Evolutionary conservation across 2,329 filamentous ascomycete species (phyloP).

Genomic region (Tolypocladium tropicale): DNA sequence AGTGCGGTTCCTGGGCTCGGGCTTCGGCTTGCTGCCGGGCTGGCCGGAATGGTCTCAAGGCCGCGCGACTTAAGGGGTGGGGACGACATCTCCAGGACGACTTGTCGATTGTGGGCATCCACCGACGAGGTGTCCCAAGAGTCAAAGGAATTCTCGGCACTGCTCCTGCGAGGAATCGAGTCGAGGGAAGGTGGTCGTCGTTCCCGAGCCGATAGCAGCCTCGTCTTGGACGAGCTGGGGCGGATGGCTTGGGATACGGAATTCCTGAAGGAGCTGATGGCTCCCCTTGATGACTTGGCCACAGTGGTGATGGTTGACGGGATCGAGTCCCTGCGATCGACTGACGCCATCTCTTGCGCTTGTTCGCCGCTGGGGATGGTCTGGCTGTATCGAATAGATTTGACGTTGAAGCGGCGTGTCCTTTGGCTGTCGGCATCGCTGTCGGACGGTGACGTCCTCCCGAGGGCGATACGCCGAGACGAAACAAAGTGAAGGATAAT

Average conservation of each 20-base stretch:
- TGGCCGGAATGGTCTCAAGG: constrained; percentile 63
- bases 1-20: constrained; percentile 52
- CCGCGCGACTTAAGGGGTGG: constrained; percentile 36
- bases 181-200: constrained; percentile 38
- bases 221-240: constrained; percentile 46
- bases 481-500: constrained; percentile 32
- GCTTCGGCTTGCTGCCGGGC: constrained; percentile 53
- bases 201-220: constrained; percentile 35
- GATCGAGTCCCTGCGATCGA: constrained; percentile 29
- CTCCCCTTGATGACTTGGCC: constrained; percentile 12
- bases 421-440: constrained; percentile 13
- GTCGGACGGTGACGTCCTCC: constrained; percentile 14
- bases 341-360: constrained; percentile 20
- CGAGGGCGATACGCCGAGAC: constrained; percentile 17
- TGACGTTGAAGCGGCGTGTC: constrained; percentile 25
- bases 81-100: constrained; percentile 39
- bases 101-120: constrained; percentile 50
- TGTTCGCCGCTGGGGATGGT: constrained; percentile 25
- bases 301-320: constrained; percentile 33
- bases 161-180: constrained; percentile 26
- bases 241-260: constrained; percentile 36
- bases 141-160: constrained; percentile 56
- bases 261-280: constrained; percentile 19
- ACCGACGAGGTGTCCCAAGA: constrained; percentile 65
- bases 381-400: constrained; percentile 41